Conservation (phyloP, 208 protist genomes). For the Wallacemonas sp. region DNA sequence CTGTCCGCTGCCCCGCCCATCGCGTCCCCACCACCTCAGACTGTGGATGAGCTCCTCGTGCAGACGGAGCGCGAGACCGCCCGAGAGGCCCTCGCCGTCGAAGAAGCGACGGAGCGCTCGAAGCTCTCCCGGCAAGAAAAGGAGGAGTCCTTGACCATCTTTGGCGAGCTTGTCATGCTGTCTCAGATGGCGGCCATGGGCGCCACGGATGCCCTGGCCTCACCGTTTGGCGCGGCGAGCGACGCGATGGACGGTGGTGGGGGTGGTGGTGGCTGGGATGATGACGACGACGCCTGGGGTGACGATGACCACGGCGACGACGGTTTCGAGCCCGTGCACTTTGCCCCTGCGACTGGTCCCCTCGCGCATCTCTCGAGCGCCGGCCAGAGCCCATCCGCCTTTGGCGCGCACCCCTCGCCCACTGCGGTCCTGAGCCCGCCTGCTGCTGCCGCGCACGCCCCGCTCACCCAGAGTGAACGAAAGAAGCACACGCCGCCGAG, state of each 20-base stretch:
- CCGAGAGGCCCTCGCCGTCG: constrained; percentile 4
- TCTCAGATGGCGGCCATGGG: constrained; percentile 23
- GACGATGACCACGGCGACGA: constrained; percentile 46
- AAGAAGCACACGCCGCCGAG: constrained; percentile 10
- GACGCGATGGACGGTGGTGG: background rate
- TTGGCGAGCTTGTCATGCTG: constrained; percentile 27
- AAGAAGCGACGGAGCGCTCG: constrained; percentile 28
- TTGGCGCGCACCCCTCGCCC: background rate
- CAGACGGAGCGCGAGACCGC: background rate
- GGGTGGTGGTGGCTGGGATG: background rate
- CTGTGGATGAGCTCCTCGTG: background rate
- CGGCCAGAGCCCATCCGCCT: background rate
- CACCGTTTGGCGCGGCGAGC: background rate
- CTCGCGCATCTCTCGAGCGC: background rate
- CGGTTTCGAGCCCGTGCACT: constrained; percentile 36
- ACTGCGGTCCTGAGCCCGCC: background rate
- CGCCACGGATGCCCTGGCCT: background rate
- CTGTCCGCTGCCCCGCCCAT: background rate
- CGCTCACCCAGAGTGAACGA: background rate
- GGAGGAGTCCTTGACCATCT: constrained; percentile 24
- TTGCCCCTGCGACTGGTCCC: constrained; percentile 8
- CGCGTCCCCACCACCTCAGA: background rate
- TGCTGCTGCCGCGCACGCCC: background rate
- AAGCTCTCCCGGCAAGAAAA: constrained; percentile 30
- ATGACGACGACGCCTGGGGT: constrained; percentile 26